phyloP scores from a whole-genome alignment of 192 early-diverging fungal genomes.

The Entomortierella beljakovae region DNA sequence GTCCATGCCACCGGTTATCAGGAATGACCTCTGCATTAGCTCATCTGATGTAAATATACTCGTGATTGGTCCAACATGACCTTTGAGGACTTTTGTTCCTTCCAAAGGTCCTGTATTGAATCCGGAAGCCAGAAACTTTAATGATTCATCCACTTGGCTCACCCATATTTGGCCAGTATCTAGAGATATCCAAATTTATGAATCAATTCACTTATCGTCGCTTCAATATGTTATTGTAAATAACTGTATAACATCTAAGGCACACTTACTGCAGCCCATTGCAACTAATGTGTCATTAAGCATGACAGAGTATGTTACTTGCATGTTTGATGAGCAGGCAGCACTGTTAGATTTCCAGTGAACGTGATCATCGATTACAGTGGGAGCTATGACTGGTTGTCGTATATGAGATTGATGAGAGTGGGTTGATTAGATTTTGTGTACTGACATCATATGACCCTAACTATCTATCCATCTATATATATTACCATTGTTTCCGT shows the following conservation, averaged over 20 bases:
- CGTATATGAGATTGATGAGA: background rate
- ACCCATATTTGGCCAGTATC: conserved; percentile 73
- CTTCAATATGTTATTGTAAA: background rate
- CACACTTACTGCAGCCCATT: conserved; percentile 74
- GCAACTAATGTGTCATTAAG: conserved; percentile 71
- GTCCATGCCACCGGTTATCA: conserved; percentile 76
- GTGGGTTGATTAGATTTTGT: no score
- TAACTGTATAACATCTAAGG: background rate
- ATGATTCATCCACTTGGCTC: conserved; percentile 30
- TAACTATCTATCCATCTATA: no score
- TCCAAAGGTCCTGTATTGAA: background rate
- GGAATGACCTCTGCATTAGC: conserved; percentile 55
- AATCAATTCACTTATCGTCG: no score
- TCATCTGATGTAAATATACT: conserved; percentile 66
- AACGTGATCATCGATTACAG: background rate
- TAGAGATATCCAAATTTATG: conserved; percentile 20
- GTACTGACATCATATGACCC: no score
- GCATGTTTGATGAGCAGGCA: background rate
- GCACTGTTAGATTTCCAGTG: conserved; percentile 16
- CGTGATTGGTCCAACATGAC: conserved; percentile 72
- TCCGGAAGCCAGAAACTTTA: conserved; percentile 10
- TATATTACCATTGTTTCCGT: conserved; percentile 2
- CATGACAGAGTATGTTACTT: conserved; percentile 60
- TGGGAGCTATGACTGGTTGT: background rate
- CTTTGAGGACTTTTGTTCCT: conserved; percentile 43